Percentiles rank a stretch among this genome's conserved stretches.
Evolutionary conservation across 2,329 filamentous ascomycete genomes (phyloP).

Genomic region (Paraphaeosphaeria minitans): DNA sequence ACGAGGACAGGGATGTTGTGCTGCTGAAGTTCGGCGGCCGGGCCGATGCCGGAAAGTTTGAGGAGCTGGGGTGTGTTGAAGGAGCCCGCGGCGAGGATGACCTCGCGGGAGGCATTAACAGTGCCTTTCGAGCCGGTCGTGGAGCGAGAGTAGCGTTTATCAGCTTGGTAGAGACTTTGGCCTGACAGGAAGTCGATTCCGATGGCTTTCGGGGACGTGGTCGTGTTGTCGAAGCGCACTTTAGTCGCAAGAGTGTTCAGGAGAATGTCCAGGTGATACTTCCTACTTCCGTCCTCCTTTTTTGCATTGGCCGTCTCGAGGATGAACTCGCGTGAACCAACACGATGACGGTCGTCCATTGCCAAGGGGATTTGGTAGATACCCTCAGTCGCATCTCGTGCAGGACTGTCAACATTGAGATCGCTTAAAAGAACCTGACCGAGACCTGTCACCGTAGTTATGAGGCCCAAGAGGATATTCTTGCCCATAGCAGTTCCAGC

Average conservation of each 20-base stretch:
- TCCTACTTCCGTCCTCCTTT: conserved; percentile 56
- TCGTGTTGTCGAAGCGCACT: conserved; percentile 67
- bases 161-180: conserved; percentile 47
- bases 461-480: conserved; percentile 34
- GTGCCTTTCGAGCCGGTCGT: conserved; percentile 30
- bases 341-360: conserved; percentile 55
- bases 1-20: conserved; percentile 61
- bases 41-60: conserved; percentile 68
- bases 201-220: conserved; percentile 52
- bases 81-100: conserved; percentile 52
- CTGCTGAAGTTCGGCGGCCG: conserved; percentile 56
- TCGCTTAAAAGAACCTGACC: conserved; percentile 55
- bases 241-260: conserved; percentile 69
- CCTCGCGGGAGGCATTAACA: conserved; percentile 31
- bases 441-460: conserved; percentile 52
- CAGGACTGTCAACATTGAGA: conserved; percentile 53
- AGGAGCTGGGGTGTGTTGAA: conserved; percentile 69
- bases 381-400: conserved; percentile 54
- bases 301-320: conserved; percentile 53
- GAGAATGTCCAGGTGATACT: conserved; percentile 61
- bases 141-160: conserved; percentile 34
- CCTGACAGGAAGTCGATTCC: conserved; percentile 50
- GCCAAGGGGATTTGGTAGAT: conserved; percentile 64
- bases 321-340: conserved; percentile 61
- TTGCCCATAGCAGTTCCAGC: conserved; percentile 58